A percentile compares a stretch with the other conserved stretches of the same genome.
These are phyloP conservation scores for Backusella westeae DNA, from an alignment of 192 early-diverging fungal genomes.

Conservation along the genomic window DNA sequence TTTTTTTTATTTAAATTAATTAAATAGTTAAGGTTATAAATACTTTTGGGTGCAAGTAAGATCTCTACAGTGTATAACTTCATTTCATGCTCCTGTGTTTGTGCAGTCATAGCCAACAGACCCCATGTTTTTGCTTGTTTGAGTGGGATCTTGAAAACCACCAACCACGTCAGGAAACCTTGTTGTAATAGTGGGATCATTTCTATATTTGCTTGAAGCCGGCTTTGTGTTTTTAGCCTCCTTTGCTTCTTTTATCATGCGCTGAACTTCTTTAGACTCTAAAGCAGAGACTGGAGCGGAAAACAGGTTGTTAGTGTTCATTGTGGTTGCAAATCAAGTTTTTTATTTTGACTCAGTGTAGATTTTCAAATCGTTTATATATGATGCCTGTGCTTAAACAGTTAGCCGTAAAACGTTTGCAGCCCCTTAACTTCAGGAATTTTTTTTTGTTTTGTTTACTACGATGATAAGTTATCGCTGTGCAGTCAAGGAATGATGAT, in stretches of 20 bases:
- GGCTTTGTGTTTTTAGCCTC: neutral
- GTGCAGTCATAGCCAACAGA: constrained; percentile 18
- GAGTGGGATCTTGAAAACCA: constrained; percentile 19
- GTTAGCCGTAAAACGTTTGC: neutral
- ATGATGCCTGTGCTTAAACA: neutral
- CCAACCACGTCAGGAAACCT: constrained; percentile 27
- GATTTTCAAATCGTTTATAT: neutral
- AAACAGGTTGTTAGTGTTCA: neutral
- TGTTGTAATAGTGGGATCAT: constrained; percentile 28
- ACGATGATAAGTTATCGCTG: neutral
- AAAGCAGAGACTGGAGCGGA: neutral
- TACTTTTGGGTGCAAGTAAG: neutral
- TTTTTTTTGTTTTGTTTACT: neutral
- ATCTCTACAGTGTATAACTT: neutral
- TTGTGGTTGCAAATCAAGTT: neutral
- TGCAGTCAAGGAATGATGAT: too few species aligned
- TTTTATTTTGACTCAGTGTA: neutral
- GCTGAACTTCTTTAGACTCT: neutral
- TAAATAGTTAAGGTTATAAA: neutral
- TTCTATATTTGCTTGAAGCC: constrained; percentile 9
- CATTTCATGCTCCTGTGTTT: constrained; percentile 27
- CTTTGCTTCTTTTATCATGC: neutral
- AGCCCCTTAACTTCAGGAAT: neutral
- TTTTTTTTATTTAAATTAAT: neutral
- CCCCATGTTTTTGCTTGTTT: neutral